Base-by-base conservation (phyloP, 495 filamentous ascomycete genomes). In the Neurospora terricola region DNA sequence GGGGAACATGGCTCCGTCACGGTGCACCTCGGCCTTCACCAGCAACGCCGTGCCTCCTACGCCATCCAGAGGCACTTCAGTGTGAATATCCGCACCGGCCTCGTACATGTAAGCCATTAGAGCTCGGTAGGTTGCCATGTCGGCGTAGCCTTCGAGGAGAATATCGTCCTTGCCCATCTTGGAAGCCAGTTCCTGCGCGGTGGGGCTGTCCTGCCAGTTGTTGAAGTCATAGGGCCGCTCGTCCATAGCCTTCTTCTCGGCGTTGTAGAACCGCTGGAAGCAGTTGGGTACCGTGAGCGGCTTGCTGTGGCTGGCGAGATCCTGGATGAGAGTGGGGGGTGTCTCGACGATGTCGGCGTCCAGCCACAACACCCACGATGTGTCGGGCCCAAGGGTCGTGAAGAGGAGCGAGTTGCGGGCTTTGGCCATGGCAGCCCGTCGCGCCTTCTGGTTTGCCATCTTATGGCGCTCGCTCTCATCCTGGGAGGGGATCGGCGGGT, bases 1-100 rank as follows among this genome's bases (percentile, higher is more conserved):
- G 21, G 96, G 96, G 81, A 99, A 99, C 96, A 99, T 99, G 72
- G 96, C 96, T 5, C 96, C 96, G 80, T 99, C 96, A 16, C 96
- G 88, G 78, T 99, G 96, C 9, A 99, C 96, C 72, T 98, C 96
- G 0, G 96, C 96, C 84, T 98, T 98, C 18, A 99, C 96, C 82
- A 99, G 82, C 72, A 99, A 85, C 8, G 95, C 93, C 2, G 96
- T 97, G 6, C 96, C 96, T 68, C 96, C 96, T 14, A 99, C 96
- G 23, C 96, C 96, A 81, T 99, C 96, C 5, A 99, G 83, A 23
- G 86, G 84, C 7, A 97, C 85, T 76, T 92, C 90, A 37, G 84
- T 81, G 34, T 86, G 80, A 5, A 85, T 83, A 77, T 93, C 87
- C 9, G 87, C 86, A 0, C 81, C 84, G 4, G 82, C 83, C 75